Conservation (phyloP, 2,329 filamentous ascomycete species). For the Fusarium guadeloupense region DNA sequence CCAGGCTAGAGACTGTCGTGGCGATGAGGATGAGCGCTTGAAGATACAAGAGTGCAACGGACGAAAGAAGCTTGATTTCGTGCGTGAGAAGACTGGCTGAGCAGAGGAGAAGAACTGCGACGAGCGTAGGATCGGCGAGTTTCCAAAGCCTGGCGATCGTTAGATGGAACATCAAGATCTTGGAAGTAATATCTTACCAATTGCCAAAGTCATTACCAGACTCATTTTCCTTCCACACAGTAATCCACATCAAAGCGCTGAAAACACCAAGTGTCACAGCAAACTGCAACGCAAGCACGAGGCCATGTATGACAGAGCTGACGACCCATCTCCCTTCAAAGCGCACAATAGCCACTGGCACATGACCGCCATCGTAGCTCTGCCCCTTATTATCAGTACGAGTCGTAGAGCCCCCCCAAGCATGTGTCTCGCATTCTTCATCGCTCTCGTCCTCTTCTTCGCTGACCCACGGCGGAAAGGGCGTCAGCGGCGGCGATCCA, state of each 20-base stretch:
- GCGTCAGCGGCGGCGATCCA: slow-evolving; percentile 36
- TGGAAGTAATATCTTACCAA: slow-evolving; percentile 26
- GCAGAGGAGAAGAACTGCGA: slow-evolving; percentile 35
- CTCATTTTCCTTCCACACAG: slow-evolving; percentile 39
- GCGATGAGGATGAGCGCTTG: slow-evolving; percentile 41
- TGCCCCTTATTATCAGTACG: slow-evolving; percentile 4
- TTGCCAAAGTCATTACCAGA: slow-evolving; percentile 37
- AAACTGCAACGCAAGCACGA: slow-evolving; percentile 43
- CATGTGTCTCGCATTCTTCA: slow-evolving; percentile 19
- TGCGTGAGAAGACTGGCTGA: slow-evolving; percentile 38
- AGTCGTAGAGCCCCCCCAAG: slow-evolving; percentile 14
- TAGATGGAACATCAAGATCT: not conserved
- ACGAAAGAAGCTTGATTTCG: slow-evolving; percentile 42
- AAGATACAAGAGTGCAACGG: slow-evolving; percentile 40
- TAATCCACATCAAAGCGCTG: slow-evolving; percentile 41
- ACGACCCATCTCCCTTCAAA: slow-evolving; percentile 26
- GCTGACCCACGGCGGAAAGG: slow-evolving; percentile 41
- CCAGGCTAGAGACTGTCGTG: slow-evolving; percentile 29
- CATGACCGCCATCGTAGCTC: slow-evolving; percentile 1
- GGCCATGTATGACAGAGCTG: slow-evolving; percentile 39
- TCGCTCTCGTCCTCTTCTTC: slow-evolving; percentile 32
- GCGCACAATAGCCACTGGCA: slow-evolving; percentile 5
- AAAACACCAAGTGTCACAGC: slow-evolving; percentile 39
- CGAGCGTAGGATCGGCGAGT: slow-evolving; percentile 33
- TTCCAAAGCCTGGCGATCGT: slow-evolving; percentile 41